A percentile compares a stretch with the other conserved stretches of the same genome.
phyloP scores from a whole-genome alignment of 2,329 filamentous ascomycete genomes.

The Fusarium dlaminii region DNA sequence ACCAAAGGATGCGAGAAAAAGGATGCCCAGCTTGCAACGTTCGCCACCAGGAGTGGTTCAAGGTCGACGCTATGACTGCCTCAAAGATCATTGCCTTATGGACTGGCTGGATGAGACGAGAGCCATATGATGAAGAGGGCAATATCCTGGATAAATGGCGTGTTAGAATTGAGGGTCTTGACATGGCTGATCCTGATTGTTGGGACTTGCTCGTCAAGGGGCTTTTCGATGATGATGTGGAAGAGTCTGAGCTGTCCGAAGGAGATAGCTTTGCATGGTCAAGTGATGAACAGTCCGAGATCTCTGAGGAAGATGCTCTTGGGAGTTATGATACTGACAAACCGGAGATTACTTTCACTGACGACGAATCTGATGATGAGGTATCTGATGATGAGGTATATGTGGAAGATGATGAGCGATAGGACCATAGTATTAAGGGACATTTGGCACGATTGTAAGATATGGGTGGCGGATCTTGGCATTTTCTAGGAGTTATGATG shows the following conservation, averaged over 20 bases:
- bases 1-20: slow-evolving; percentile 38
- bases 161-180: slow-evolving; percentile 31
- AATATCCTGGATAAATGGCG: slow-evolving; percentile 37
- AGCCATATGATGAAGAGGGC: slow-evolving; percentile 43
- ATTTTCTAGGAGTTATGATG: not conserved
- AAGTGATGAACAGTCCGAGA: slow-evolving; percentile 1
- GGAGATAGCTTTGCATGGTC: slow-evolving; percentile 16
- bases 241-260: slow-evolving; percentile 23
- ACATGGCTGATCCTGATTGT: slow-evolving; percentile 39
- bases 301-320: slow-evolving; percentile 1
- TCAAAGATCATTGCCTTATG: slow-evolving; percentile 37
- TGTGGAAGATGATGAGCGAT: not conserved
- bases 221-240: slow-evolving; percentile 23
- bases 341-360: not conserved
- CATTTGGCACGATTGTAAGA: not conserved
- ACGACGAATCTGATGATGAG: not conserved
- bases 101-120: slow-evolving; percentile 40
- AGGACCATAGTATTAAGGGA: not conserved
- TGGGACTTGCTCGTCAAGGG: slow-evolving; percentile 38
- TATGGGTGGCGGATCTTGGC: not conserved
- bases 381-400: not conserved
- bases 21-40: slow-evolving; percentile 37
- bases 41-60: slow-evolving; percentile 45
- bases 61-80: slow-evolving; percentile 25
- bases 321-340: not conserved